A percentile compares a stretch with the other conserved stretches of the same genome.
Conservation (phyloP, 495 filamentous ascomycete genomes). For the Neurospora sp. region DNA sequence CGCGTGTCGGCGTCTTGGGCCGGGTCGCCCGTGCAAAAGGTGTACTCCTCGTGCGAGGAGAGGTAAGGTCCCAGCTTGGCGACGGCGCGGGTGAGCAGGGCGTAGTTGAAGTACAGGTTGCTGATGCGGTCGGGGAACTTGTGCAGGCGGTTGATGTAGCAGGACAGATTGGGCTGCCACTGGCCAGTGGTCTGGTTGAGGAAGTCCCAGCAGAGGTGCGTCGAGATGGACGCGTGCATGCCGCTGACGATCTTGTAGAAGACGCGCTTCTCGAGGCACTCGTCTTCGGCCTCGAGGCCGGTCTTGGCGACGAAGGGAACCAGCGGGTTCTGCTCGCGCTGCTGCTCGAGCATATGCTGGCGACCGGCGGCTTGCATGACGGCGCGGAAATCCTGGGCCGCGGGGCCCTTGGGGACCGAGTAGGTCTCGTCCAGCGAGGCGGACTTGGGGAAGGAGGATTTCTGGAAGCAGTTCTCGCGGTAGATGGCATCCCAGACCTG, state of each 20-base stretch:
- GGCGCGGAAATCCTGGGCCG: conserved; percentile 73
- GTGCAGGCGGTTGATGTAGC: conserved; percentile 79
- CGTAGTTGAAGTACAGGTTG: conserved; percentile 99
- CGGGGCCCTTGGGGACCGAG: conserved; percentile 43
- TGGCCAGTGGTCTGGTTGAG: conserved; percentile 89
- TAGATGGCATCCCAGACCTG: conserved; percentile 97
- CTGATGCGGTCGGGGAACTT: conserved; percentile 81
- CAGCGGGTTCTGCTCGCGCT: conserved; percentile 41
- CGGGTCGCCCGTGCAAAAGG: conserved; percentile 82
- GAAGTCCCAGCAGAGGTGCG: conserved; percentile 94
- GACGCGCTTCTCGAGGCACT: conserved; percentile 93
- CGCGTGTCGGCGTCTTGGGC: conserved; percentile 71
- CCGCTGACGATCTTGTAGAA: conserved; percentile 92
- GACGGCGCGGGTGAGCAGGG: conserved; percentile 78
- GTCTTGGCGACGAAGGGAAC: conserved; percentile 40
- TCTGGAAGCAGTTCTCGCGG: conserved; percentile 92
- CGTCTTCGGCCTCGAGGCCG: conserved; percentile 67
- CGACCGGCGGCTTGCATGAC: conserved; percentile 66
- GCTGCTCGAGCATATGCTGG: conserved; percentile 43
- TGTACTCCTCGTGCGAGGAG: conserved; percentile 48
- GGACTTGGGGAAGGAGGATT: conserved; percentile 45
- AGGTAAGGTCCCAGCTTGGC: conserved; percentile 84
- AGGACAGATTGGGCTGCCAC: conserved; percentile 87
- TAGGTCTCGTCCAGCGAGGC: conserved; percentile 28
- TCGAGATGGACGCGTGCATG: conserved; percentile 95